Percentiles rank a stretch among this genome's conserved stretches.
phyloP scores from a whole-genome alignment of 1,139 yeast species.

The Pichiaceae sp. region DNA sequence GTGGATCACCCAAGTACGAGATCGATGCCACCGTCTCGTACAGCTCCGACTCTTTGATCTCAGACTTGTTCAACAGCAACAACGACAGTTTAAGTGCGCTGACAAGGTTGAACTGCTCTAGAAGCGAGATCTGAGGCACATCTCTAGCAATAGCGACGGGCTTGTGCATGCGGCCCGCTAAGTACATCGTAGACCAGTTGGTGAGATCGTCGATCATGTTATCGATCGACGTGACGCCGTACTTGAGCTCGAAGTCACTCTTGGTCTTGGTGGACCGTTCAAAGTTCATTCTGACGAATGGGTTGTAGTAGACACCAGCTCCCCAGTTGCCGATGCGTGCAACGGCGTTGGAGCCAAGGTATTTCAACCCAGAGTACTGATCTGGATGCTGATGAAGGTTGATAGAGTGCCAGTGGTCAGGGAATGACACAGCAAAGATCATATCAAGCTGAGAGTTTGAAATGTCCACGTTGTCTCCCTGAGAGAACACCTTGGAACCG shows the following conservation, averaged over 20 bases:
- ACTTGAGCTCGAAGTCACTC: conserved; percentile 50
- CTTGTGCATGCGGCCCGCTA: conserved; percentile 91
- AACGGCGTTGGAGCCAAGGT: conserved; percentile 52
- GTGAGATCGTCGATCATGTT: conserved; percentile 58
- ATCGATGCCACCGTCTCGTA: conserved; percentile 72
- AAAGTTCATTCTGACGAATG: conserved; percentile 63
- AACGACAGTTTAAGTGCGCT: conserved; percentile 75
- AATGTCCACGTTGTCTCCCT: conserved; percentile 43
- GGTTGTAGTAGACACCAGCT: conserved; percentile 91
- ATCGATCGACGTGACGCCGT: conserved; percentile 71
- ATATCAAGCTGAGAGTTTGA: conserved; percentile 71
- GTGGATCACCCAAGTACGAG: conserved; percentile 85
- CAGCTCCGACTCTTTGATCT: conserved; percentile 47
- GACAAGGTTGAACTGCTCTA: conserved; percentile 69
- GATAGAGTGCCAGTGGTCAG: conserved; percentile 64
- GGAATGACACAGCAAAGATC: conserved; percentile 74
- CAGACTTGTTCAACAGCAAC: conserved; percentile 35
- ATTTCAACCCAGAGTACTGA: conserved; percentile 68
- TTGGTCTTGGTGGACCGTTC: conserved; percentile 3
- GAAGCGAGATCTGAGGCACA: conserved; percentile 49
- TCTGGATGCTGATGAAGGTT: conserved; percentile 58
- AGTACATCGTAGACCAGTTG: conserved; percentile 77
- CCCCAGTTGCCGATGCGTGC: conserved; percentile 64
- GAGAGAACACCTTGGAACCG: conserved; percentile 91
- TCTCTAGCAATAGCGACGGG: conserved; percentile 76